Base-by-base conservation (phyloP, 2,329 filamentous ascomycete genomes). In the Apiospora sp. region DNA sequence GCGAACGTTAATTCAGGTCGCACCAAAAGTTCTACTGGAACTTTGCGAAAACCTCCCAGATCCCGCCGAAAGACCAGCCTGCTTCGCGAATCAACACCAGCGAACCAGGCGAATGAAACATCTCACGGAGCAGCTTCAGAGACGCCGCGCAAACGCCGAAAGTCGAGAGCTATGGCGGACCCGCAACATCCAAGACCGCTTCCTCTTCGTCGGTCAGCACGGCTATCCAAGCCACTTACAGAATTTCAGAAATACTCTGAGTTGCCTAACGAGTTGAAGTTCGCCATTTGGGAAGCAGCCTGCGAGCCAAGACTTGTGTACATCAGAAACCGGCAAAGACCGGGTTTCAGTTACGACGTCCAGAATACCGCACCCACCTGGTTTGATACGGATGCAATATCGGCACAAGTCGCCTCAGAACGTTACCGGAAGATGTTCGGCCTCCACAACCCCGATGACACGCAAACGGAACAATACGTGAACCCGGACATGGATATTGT, bases 281-380 rank as follows among this genome's bases (percentile, higher is more conserved):
- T 80, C 24, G 76, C 80, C 76, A 73, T 81, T 22, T 81, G 79
- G 79, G 78, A 81, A 71, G 76, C 76, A 16, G 78, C 77, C 12
- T 72, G 79, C 10, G 70, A 73, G 14, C 77, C 79, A 16, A 78
- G 80, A 30, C 51, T 79, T 16, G 70, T 76, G 3, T 81, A 81
- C 67, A 75, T 81, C 46, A 75, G 77, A 68, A 81, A 81, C 68
- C 74, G 78, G 68, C 72, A 69, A n/a, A 76, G 76, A 10, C 8
- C 61, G 10, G 5, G 61, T 7, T 72, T 69, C 16, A 67, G 43
- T 8, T 34, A 51, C 58, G 76, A 73, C 0, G 69, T 78, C 30
- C 78, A 80, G 46, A 80, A 78, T 41, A 73, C 71, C 27, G 58
- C 58, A 19, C 78, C 79, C 8, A 61, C 67, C 12, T 81, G 80